Conservation (phyloP, 2,329 filamentous ascomycete species). For the Boeremia lycopersici region DNA sequence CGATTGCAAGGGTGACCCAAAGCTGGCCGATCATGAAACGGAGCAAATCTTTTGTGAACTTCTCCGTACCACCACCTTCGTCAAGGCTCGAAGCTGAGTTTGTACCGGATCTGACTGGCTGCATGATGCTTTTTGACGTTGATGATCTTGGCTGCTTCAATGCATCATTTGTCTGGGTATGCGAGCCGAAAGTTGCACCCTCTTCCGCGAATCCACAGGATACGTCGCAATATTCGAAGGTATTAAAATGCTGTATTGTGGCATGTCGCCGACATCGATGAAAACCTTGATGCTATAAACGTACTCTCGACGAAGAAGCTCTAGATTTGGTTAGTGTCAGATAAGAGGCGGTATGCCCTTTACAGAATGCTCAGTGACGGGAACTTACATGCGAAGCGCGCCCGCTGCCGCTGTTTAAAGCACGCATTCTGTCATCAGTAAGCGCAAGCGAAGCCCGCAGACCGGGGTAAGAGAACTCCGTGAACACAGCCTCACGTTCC, state of each 20-base stretch:
- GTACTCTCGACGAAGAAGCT: background rate
- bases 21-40: background rate
- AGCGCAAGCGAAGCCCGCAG: slow-evolving; percentile 7
- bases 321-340: slow-evolving; percentile 1
- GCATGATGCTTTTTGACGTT: background rate
- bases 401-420: background rate
- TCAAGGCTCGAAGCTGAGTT: background rate
- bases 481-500: background rate
- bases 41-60: background rate
- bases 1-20: background rate
- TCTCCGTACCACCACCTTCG: background rate
- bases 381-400: slow-evolving; percentile 6
- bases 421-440: slow-evolving; percentile 5
- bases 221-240: background rate
- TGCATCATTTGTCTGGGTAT: background rate
- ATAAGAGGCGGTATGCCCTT: background rate
- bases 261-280: background rate
- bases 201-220: background rate
- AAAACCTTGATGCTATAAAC: background rate
- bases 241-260: background rate
- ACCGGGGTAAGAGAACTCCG: background rate
- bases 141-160: background rate
- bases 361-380: background rate
- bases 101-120: background rate
- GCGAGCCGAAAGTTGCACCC: background rate